Conservation (phyloP, 768 basidiomycete genomes). For the Wakefieldia striispora region DNA sequence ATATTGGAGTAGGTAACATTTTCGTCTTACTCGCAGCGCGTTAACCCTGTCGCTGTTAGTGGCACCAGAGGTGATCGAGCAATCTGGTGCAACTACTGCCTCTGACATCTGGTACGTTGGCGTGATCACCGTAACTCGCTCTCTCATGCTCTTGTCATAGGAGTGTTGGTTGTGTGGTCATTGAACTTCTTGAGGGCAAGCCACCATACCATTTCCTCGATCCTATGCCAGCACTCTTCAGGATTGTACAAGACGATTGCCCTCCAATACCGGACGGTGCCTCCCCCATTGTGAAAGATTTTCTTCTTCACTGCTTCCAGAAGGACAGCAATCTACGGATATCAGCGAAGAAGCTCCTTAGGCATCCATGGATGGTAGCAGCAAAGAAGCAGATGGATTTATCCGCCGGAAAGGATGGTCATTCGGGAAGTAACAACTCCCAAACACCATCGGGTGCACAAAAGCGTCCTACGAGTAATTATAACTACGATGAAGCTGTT, state of each 20-base stretch:
- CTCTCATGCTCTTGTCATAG: constrained; percentile 26
- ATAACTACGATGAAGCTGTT: constrained; percentile 92
- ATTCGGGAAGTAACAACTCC: constrained; percentile 32
- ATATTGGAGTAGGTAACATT: constrained; percentile 82
- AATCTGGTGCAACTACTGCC: constrained; percentile 93
- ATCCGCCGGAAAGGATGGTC: constrained; percentile 29
- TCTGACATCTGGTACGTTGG: constrained; percentile 88
- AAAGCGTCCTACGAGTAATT: constrained; percentile 64
- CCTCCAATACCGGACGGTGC: constrained; percentile 96
- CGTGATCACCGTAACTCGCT: background rate
- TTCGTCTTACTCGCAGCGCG: background rate
- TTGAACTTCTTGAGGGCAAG: constrained; percentile 85
- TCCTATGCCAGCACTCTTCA: constrained; percentile 97
- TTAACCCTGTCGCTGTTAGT: constrained; percentile 44
- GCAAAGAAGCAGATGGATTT: constrained; percentile 70
- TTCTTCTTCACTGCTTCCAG: constrained; percentile 96
- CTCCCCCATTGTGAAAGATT: constrained; percentile 93
- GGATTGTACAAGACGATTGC: constrained; percentile 97
- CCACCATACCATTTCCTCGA: constrained; percentile 95
- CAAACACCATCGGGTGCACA: constrained; percentile 34
- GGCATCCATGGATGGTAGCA: constrained; percentile 95
- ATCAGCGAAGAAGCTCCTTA: constrained; percentile 87
- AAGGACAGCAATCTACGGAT: constrained; percentile 95
- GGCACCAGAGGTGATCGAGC: constrained; percentile 99
- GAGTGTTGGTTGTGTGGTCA: constrained; percentile 96